Conservation (phyloP, 768 basidiomycete genomes). For the Tylopilus intermedius region DNA sequence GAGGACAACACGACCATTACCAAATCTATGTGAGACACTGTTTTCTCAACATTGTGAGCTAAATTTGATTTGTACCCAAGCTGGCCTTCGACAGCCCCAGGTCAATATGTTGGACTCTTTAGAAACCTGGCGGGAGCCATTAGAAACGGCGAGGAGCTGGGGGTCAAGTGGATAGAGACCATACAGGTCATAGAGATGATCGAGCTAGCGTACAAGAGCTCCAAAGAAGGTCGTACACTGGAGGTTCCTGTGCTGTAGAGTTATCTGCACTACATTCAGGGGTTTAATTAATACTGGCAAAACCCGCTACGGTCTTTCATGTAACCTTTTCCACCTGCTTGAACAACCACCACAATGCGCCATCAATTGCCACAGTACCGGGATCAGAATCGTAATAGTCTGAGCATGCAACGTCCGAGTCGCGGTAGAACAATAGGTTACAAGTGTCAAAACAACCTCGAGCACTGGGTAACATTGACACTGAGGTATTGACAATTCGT, state of each 20-base stretch:
- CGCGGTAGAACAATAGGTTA: too few relatives aligned
- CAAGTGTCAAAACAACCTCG: too few relatives aligned
- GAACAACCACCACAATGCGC: too few relatives aligned
- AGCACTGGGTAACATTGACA: too few relatives aligned
- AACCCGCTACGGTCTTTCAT: too few relatives aligned
- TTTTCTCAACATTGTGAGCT: constrained; percentile 22
- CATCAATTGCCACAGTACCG: too few relatives aligned
- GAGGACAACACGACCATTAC: constrained; percentile 37
- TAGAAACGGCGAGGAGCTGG: constrained; percentile 45
- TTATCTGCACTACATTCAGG: background rate
- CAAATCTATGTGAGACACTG: constrained; percentile 18
- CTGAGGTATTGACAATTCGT: too few relatives aligned
- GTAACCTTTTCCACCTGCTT: too few relatives aligned
- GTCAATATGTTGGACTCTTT: constrained; percentile 59
- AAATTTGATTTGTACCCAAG: constrained; percentile 32
- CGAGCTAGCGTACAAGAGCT: constrained; percentile 66
- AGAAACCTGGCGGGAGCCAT: constrained; percentile 63
- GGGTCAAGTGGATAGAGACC: constrained; percentile 72
- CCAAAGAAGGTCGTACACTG: constrained; percentile 46
- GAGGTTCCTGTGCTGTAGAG: constrained; percentile 21
- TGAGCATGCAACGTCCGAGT: too few relatives aligned
- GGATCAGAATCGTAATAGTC: too few relatives aligned
- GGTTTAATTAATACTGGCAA: background rate
- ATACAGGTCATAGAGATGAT: constrained; percentile 70
- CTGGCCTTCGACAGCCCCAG: constrained; percentile 58